Base-by-base conservation (phyloP, 2,329 filamentous ascomycete genomes). In the Dothiorella sarmentorum region DNA sequence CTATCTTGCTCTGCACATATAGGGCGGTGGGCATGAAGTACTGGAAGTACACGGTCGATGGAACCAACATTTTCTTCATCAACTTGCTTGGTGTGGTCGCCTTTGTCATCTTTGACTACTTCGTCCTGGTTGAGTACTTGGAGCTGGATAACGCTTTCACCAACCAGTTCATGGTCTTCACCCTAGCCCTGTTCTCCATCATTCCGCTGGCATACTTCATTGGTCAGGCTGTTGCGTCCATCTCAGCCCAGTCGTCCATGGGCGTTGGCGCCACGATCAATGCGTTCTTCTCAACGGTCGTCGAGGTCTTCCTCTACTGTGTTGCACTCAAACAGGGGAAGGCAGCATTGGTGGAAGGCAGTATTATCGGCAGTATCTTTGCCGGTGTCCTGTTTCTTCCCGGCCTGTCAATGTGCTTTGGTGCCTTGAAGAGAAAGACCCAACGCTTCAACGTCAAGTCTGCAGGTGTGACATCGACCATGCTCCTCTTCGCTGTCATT, bases 31-130 rank as follows among this genome's bases (percentile, higher is more conserved):
- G 94, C 11, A 81, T 86, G 65, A 93, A 93, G 73, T 99, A 99
- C 78, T 99, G 95, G 93, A 99, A 99, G 76, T 99, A 99, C 76
- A 99, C 94, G 3, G 82, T 99, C 60, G 94, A 99, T 70, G 95
- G 94, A 58, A 99, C 94, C 61, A 99, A 99, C 75, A 96, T 99
- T 70, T 97, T 99, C 76, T 85, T 99, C 64, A 97, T 99, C 79
- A 99, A 99, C 72, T 83, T 99, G 59, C 90, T 97, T 77, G 88
- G 85, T 11, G 84, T 99, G 17, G 94, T 99, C n/a, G 78, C 90
- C 22, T 97, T 99, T 69, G 89, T 93, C 68, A 95, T 99, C 62
- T 85, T 96, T 64, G 94, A 99, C 78, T 97, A 93, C 81, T 86
- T 86, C 61, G 80, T 99, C 22, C 79, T 99, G 24, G 82, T 86